These are phyloP conservation scores for Alloteropsis semialata DNA, from an alignment of 176 grass and related monocot species.

Conservation along the genomic window DNA sequence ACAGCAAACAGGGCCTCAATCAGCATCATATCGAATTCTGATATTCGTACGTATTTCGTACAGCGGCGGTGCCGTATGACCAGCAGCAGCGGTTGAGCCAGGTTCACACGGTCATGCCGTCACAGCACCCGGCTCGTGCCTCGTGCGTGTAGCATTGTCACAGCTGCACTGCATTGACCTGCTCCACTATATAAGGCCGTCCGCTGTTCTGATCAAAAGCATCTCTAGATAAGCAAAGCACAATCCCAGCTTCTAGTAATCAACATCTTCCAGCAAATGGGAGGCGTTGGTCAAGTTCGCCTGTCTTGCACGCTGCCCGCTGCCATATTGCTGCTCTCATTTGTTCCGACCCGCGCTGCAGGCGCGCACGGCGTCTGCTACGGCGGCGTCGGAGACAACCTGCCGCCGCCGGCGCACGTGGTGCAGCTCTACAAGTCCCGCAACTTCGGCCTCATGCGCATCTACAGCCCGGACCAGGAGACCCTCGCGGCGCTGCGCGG, in stretches of 20 bases:
- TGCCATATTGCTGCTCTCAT: neutral
- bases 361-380: conserved; percentile 47
- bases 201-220: neutral
- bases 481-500: conserved; percentile 36
- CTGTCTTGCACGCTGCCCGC: neutral
- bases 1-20: too few relatives aligned
- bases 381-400: conserved; percentile 35
- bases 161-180: too few relatives aligned
- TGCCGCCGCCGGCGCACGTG: conserved; percentile 34
- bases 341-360: neutral
- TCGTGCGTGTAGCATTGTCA: too few relatives aligned
- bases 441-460: conserved; percentile 39
- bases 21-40: too few relatives aligned
- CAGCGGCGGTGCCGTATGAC: too few relatives aligned
- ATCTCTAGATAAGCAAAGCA: neutral
- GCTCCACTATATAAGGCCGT: neutral
- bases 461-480: conserved; percentile 32
- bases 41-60: too few relatives aligned
- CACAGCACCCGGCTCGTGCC: too few relatives aligned
- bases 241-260: neutral
- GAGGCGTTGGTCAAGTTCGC: neutral
- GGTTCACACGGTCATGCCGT: too few relatives aligned
- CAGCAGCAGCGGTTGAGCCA: too few relatives aligned
- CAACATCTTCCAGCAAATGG: neutral
- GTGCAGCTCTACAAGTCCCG: conserved; percentile 51